phyloP scores from a whole-genome alignment of 345 rosid genomes.

The Gossypioides kirkii region DNA sequence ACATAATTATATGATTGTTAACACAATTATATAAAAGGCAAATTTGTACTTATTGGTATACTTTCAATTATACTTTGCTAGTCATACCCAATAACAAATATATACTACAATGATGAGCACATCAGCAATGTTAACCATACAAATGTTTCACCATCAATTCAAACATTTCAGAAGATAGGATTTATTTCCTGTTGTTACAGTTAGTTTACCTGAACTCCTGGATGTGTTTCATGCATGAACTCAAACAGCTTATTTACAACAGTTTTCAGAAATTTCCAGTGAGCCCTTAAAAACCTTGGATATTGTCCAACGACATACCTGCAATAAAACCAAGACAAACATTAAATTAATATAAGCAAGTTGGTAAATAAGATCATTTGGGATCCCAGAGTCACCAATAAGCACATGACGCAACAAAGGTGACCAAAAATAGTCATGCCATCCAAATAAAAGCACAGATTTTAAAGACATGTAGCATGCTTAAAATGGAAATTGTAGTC shows the following conservation, averaged over 20 bases:
- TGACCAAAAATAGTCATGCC: not conserved
- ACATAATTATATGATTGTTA: not conserved
- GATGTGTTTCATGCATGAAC: conserved; percentile 99
- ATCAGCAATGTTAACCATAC: not conserved
- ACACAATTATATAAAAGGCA: not conserved
- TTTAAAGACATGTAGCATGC: not conserved
- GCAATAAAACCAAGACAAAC: conserved; percentile 23
- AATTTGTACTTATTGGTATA: not conserved
- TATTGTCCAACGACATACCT: conserved; percentile 99
- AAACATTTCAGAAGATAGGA: not conserved
- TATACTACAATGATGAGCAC: not conserved
- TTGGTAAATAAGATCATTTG: too few species aligned
- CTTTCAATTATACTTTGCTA: not conserved
- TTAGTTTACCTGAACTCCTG: conserved; percentile 86
- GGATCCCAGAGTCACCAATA: not conserved
- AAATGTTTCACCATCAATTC: not conserved
- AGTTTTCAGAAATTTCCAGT: conserved; percentile 98
- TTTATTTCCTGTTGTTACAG: not conserved
- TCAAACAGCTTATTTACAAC: conserved; percentile 98
- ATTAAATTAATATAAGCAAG: not conserved
- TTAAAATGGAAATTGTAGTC: not conserved
- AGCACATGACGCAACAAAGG: not conserved
- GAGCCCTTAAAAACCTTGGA: conserved; percentile 98
- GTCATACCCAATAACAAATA: not conserved
- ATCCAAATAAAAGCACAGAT: not conserved